Evolutionary conservation across 345 rosid species (phyloP).

Genomic region (Eucalyptus fibrosa): DNA sequence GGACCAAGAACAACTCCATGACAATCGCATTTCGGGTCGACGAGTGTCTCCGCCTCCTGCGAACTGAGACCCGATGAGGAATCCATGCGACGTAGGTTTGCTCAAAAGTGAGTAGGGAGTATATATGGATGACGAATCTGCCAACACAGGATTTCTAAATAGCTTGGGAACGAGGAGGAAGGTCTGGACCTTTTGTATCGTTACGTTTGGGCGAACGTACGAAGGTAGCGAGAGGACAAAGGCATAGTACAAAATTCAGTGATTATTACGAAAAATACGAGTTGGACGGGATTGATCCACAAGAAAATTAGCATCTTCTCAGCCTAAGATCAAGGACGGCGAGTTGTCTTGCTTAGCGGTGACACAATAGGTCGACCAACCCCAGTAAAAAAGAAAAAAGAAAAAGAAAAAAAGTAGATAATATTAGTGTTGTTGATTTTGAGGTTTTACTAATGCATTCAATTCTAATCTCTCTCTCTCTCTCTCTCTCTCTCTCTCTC

Average conservation of each 20-base stretch:
- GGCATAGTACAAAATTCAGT: neutral
- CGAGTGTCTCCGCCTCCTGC: neutral
- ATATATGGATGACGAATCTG: neutral
- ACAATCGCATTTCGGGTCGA: too few species aligned
- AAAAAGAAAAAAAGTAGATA: too few species aligned
- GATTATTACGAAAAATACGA: too few species aligned
- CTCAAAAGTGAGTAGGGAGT: neutral
- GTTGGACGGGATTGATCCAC: neutral
- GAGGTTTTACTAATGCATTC: neutral
- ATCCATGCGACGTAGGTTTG: neutral
- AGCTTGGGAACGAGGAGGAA: neutral
- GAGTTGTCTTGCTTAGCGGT: neutral
- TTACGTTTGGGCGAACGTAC: neutral
- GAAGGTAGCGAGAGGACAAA: neutral
- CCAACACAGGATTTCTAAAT: neutral
- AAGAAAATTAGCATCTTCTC: neutral
- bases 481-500: too few species aligned
- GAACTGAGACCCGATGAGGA: neutral
- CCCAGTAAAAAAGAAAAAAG: too few species aligned
- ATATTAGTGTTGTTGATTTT: too few species aligned
- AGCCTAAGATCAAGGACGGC: neutral
- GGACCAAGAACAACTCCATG: neutral
- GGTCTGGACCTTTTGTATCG: neutral
- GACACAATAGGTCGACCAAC: neutral
- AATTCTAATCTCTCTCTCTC: neutral